Percentiles rank a stretch among this genome's conserved stretches.
phyloP scores from a whole-genome alignment of 2,329 filamentous ascomycete genomes.

The Stemphylium lycopersici region DNA sequence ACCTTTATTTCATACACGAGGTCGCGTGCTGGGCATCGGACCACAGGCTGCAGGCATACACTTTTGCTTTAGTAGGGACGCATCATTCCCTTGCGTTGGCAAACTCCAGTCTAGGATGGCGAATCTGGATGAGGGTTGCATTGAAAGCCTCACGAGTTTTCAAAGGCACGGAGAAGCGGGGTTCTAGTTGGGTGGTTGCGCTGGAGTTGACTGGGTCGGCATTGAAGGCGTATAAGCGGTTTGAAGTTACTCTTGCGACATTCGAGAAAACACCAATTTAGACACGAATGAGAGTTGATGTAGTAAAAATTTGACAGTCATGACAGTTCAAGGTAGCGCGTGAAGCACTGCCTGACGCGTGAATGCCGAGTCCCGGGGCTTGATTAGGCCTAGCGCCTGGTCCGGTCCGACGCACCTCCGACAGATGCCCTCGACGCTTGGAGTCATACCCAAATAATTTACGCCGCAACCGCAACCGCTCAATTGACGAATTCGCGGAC shows the following conservation, averaged over 20 bases:
- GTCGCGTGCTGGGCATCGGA: conserved; percentile 47
- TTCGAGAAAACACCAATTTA: conserved; percentile 18
- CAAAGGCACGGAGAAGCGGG: neutral
- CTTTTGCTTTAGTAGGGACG: conserved; percentile 13
- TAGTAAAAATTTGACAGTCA: neutral
- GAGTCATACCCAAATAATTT: conserved; percentile 38
- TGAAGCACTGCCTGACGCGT: neutral
- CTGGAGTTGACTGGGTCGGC: conserved; percentile 14
- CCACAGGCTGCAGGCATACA: conserved; percentile 12
- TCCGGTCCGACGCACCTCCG: conserved; percentile 25
- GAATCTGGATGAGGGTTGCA: neutral
- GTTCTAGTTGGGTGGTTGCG: neutral
- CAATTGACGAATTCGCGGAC: conserved; percentile 6
- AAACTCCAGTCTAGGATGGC: neutral
- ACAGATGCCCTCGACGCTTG: conserved; percentile 17
- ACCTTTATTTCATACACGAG: conserved; percentile 14
- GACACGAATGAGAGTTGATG: conserved; percentile 8
- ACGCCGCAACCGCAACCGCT: conserved; percentile 2
- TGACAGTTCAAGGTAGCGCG: neutral
- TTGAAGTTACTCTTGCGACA: conserved; percentile 29
- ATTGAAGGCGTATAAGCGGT: conserved; percentile 40
- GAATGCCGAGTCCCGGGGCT: neutral
- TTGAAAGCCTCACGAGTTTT: neutral
- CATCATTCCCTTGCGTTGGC: conserved; percentile 4
- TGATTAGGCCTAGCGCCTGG: conserved; percentile 15